phyloP scores from a whole-genome alignment of 83 land plant genomes.

The Diphasiastrum complanatum region DNA sequence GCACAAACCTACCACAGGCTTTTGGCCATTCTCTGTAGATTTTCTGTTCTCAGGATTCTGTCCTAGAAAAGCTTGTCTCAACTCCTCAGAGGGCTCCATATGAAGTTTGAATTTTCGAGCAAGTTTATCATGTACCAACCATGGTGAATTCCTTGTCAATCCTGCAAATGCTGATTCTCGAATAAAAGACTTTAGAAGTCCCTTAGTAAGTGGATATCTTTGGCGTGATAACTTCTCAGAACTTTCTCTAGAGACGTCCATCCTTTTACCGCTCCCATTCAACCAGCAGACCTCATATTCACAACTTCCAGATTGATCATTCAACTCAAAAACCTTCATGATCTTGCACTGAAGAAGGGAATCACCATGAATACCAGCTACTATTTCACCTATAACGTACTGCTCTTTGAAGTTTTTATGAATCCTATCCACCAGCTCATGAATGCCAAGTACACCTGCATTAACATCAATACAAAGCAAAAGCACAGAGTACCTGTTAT shows the following conservation, averaged over 20 bases:
- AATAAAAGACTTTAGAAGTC: constrained; percentile 61
- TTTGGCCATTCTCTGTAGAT: constrained; percentile 14
- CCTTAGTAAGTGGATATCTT: constrained; percentile 61
- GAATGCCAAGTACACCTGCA: constrained; percentile 59
- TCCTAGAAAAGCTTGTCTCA: constrained; percentile 23
- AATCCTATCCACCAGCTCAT: constrained; percentile 53
- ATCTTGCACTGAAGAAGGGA: constrained; percentile 47
- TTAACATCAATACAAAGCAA: too few species aligned
- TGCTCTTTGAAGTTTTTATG: constrained; percentile 40
- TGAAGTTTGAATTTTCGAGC: constrained; percentile 55
- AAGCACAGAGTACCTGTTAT: too few species aligned
- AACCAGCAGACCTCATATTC: constrained; percentile 75
- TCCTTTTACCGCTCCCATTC: constrained; percentile 26
- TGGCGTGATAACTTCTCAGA: constrained; percentile 47
- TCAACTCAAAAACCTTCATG: constrained; percentile 38
- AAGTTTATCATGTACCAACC: constrained; percentile 68
- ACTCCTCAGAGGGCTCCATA: constrained; percentile 48
- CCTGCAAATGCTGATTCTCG: constrained; percentile 65
- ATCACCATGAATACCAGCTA: constrained; percentile 39
- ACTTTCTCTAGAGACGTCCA: constrained; percentile 18
- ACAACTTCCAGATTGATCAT: constrained; percentile 7
- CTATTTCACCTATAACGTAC: constrained; percentile 53
- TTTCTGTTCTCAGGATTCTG: constrained; percentile 18
- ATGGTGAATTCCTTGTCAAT: constrained; percentile 42
- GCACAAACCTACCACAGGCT: constrained; percentile 16